These are phyloP conservation scores for Camellia sinensis DNA, from an alignment of 148 eudicot genomes.

Conservation along the genomic window DNA sequence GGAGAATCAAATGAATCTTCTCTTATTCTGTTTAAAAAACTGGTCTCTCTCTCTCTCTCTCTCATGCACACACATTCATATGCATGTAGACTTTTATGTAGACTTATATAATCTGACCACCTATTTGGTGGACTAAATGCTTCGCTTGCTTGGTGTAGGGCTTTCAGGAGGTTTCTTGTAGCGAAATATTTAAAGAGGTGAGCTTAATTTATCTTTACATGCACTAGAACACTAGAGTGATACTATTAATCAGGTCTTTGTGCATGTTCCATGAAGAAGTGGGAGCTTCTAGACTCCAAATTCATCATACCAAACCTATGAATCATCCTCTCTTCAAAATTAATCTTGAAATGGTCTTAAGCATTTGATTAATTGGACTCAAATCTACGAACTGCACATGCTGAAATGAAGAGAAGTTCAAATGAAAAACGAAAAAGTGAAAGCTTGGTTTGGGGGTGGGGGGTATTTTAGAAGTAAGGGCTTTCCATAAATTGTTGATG, in stretches of 20 bases:
- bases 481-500: background rate
- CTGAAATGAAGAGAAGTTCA: background rate
- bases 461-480: too few relatives aligned
- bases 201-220: conserved; percentile 22
- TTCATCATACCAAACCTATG: conserved; percentile 4
- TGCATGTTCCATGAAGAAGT: background rate
- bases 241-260: background rate
- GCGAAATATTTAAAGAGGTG: conserved; percentile 88
- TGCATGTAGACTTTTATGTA: background rate
- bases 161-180: conserved; percentile 58
- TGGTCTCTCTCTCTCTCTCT: conserved; percentile 48
- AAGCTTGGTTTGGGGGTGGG: background rate
- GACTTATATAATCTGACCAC: background rate
- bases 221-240: background rate
- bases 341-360: background rate
- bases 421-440: background rate
- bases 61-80: conserved; percentile 2
- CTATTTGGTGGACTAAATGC: conserved; percentile 6
- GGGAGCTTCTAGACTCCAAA: background rate
- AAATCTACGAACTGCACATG: background rate
- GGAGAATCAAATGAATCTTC: conserved; percentile 83
- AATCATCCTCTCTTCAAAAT: background rate
- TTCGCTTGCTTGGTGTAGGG: conserved; percentile 46
- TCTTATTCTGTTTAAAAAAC: conserved; percentile 53
- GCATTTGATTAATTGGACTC: background rate